Evolutionary conservation across 805 yeast genomes (phyloP), one percentile per base, ranked within the genome.

Genomic region (Hanseniaspora taiwanica): DNA sequence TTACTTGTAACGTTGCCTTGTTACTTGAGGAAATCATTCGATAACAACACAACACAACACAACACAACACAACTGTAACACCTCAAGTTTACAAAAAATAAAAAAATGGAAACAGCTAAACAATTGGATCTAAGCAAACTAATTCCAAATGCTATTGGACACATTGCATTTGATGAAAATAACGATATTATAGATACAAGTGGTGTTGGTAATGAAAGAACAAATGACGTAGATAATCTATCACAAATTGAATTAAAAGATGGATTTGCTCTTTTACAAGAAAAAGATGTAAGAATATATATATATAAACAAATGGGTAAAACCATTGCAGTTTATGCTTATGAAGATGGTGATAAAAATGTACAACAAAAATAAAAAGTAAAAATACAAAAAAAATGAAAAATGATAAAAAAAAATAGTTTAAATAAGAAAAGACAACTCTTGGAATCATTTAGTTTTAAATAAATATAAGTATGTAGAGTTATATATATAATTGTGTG

Each of bases 121-220:
- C 41, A 41, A 19, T 36, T 44, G 13, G 42, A 42, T 19, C 25
- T 48, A 9, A 41, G 46, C 2, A 44, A 40, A 25, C 24, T 48
- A 19, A 46, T 46, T 20, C 55, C 58, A 9, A 46, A 52, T 21
- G 51, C 53, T 3, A 44, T 52, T 9, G 63, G 63, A 2, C 50
- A 55, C 20, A 37, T 59, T 27, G 45, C 55, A 3, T 57, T 57
- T 40, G 63, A 59, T 40, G 50, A 50, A 21, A 52, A 55, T 38
- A 49, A 50, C 23, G 55, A 58, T 35, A 40, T 59, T 14, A 48
- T 59, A 13, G 53, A 55, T 35, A 50, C 49, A 3, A 49, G 55
- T 3, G 63, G 62, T 3, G 43, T 57, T 10, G 62, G 60, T 2
- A 48, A 52, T 24, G 48, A 48, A 9, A 47, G 58, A 27, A 36